Evolutionary conservation across 768 basidiomycete genomes (phyloP).

Genomic region (Calocybe indica): DNA sequence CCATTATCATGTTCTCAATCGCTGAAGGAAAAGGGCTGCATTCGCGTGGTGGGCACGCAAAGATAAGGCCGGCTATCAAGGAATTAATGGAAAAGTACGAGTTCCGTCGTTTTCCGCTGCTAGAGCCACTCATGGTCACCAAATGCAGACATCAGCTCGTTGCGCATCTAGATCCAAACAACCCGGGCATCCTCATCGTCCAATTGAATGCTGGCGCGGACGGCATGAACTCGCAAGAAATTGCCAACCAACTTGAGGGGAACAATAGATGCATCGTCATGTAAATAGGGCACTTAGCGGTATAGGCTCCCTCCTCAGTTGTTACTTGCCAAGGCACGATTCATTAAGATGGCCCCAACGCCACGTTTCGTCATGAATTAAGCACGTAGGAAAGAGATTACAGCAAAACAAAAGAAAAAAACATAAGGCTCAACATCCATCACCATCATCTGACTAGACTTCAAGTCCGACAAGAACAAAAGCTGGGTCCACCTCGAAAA

Average conservation of each 20-base stretch:
- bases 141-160: constrained; percentile 58
- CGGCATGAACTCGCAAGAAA: constrained; percentile 52
- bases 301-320: not conserved
- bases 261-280: constrained; percentile 65
- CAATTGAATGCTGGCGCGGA: constrained; percentile 41
- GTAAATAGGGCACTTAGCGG: constrained; percentile 39
- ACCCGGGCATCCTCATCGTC: constrained; percentile 82
- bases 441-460: constrained; percentile 35
- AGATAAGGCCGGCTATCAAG: constrained; percentile 90
- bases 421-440: constrained; percentile 4
- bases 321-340: not conserved
- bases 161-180: constrained; percentile 72
- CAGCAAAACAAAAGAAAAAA: not conserved
- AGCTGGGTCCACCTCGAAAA: constrained; percentile 67
- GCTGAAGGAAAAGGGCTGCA: constrained; percentile 80
- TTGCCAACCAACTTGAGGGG: constrained; percentile 45
- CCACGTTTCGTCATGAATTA: not conserved
- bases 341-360: not conserved
- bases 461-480: constrained; percentile 86
- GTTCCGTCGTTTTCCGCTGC: not conserved
- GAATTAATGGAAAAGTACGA: constrained; percentile 78
- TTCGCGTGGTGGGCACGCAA: constrained; percentile 67
- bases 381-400: not conserved
- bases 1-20: not conserved
- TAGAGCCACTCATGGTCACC: not conserved